Evolutionary conservation across 257 asterid genomes (phyloP).

Genomic region (Capsicum rhomboideum): DNA sequence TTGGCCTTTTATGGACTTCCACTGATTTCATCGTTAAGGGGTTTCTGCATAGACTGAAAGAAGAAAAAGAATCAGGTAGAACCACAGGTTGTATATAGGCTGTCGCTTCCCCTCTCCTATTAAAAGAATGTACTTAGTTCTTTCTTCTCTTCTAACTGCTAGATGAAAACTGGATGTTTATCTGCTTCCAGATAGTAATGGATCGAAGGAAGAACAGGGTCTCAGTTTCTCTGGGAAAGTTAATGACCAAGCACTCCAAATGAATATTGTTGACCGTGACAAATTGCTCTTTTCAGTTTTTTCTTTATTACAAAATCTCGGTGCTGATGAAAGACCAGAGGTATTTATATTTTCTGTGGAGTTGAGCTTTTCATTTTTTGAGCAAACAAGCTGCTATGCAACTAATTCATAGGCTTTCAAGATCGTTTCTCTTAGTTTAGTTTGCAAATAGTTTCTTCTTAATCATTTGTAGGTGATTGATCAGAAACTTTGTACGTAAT

Average conservation of each 20-base stretch:
- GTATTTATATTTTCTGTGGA: constrained; percentile 33
- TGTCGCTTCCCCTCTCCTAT: not conserved
- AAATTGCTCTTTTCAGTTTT: constrained; percentile 77
- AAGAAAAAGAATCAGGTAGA: constrained; percentile 52
- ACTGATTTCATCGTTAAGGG: constrained; percentile 90
- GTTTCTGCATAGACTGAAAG: constrained; percentile 30
- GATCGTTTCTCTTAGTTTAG: not conserved
- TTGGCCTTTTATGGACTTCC: constrained; percentile 93
- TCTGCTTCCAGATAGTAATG: constrained; percentile 43
- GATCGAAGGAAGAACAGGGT: constrained; percentile 25
- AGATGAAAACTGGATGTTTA: constrained; percentile 9
- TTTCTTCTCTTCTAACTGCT: constrained; percentile 1
- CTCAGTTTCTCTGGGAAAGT: constrained; percentile 26
- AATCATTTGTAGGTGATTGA: not conserved
- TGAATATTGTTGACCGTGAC: constrained; percentile 51
- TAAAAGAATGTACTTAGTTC: not conserved
- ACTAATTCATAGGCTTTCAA: not conserved
- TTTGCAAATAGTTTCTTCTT: not conserved
- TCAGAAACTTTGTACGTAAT: not conserved
- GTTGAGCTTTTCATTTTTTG: not conserved
- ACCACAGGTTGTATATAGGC: not conserved
- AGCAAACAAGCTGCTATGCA: not conserved
- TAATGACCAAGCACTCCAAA: constrained; percentile 23
- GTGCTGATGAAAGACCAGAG: constrained; percentile 98
- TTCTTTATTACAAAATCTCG: constrained; percentile 78